Evolutionary conservation across 345 rosid genomes (phyloP).

Genomic region (Eucalyptus regnans): DNA sequence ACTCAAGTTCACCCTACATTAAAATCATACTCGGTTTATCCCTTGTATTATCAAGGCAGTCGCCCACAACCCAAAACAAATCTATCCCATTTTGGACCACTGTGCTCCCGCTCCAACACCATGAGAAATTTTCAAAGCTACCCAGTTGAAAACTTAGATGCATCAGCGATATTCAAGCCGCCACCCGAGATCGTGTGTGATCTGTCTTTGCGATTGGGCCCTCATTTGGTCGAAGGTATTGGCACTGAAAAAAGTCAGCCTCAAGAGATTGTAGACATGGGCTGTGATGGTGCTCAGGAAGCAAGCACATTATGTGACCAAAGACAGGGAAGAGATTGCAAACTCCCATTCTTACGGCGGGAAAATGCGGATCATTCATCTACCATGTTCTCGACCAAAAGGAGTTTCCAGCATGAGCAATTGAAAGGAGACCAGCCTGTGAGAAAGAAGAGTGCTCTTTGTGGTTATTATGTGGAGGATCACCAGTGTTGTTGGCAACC

Average conservation of each 20-base stretch:
- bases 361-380: background rate
- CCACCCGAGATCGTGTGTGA: conserved; percentile 30
- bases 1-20: conserved; percentile 5
- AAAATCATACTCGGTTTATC: conserved; percentile 18
- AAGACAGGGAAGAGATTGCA: background rate
- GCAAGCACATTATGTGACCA: conserved; percentile 3
- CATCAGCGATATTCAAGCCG: background rate
- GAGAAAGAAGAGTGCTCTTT: conserved; percentile 26
- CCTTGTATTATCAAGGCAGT: conserved; percentile 23
- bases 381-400: background rate
- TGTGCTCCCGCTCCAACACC: background rate
- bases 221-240: conserved; percentile 15
- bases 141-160: background rate
- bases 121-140: background rate
- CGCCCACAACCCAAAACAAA: conserved; percentile 1
- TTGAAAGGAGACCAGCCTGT: background rate
- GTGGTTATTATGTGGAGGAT: conserved; percentile 9
- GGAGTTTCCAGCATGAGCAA: background rate
- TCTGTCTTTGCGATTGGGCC: conserved; percentile 69
- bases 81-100: background rate
- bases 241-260: background rate
- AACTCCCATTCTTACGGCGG: background rate
- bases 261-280: background rate
- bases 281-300: background rate
- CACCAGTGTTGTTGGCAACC: conserved; percentile 13